Base-by-base conservation (phyloP, 2,329 filamentous ascomycete species). In the Hirsutella minnesotensis region DNA sequence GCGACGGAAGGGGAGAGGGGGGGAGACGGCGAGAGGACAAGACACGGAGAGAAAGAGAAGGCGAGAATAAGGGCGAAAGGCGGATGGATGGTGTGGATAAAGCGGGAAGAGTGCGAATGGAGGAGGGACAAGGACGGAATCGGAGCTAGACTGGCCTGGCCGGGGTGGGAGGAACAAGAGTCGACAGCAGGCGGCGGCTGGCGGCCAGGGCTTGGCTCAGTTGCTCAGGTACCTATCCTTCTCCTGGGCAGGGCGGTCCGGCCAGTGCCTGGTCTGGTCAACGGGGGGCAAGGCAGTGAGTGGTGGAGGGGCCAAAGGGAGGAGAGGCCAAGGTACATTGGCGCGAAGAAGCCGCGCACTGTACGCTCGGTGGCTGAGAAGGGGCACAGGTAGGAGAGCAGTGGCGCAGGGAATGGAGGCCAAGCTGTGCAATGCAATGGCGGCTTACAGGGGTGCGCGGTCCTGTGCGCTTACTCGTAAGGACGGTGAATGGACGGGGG, bases 331-430 rank as follows among this genome's bases (percentile, higher is more conserved):
- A 10, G 33, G 33, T 35, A 35, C 33, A 35, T 35, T 5, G 7
- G 3, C 3, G 15, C 15, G 3, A 35, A n/a, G n/a, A 16, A n/a
- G 9, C 9, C 33, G 16, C 33, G 33, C 33, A 35, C 33, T 35
- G 33, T 35, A 35, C n/a, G n/a, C 15, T 19, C 2, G 15, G 39
- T 21, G 39, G 39, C 33, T 37, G 40, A 41, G 31, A 12, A 16
- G 31, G 31, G 33, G 40, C 19, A 29, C 34, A 16, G 19, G 16
- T 37, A 21, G 31, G 33, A 42, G 40, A 18, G 33, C 21, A 41
- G 40, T 42, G 40, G 40, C 40, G 40, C 40, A 42, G 5, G 31
- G n/a, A 35, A 35, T 35, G 34, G 24, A 22, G 10, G 33, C 33
- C 16, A 18, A 38, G 34, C 40, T 33, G 35, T 31, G 34, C 40